phyloP scores from a whole-genome alignment of 2,329 filamentous ascomycete species.

The Pezicula neosporulosa region DNA sequence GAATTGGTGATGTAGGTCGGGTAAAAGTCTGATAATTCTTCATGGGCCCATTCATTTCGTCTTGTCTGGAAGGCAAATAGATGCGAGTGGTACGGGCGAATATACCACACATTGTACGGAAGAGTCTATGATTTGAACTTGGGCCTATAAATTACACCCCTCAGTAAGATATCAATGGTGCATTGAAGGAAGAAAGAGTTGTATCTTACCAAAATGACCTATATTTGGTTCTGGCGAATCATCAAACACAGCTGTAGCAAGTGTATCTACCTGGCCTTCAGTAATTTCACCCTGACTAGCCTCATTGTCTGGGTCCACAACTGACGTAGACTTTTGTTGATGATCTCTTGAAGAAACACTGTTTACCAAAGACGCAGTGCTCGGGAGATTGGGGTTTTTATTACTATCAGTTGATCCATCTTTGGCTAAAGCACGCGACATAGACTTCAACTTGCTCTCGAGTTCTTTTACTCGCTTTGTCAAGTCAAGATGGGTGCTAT shows the following conservation, averaged over 20 bases:
- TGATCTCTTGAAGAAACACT: neutral
- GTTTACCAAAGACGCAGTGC: neutral
- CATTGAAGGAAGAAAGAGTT: neutral
- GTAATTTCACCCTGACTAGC: neutral
- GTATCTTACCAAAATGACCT: slow-evolving; percentile 16
- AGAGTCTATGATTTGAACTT: slow-evolving; percentile 29
- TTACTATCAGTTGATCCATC: neutral
- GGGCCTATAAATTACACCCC: slow-evolving; percentile 14
- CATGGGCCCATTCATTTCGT: neutral
- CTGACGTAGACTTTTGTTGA: neutral
- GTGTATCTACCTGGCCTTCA: slow-evolving; percentile 17
- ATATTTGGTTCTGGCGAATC: slow-evolving; percentile 22
- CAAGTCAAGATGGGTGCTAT: neutral
- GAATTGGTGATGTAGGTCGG: neutral
- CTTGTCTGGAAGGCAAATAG: neutral
- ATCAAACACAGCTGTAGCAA: slow-evolving; percentile 27
- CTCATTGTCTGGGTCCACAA: neutral
- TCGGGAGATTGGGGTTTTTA: neutral
- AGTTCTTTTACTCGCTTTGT: neutral
- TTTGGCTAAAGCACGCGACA: neutral
- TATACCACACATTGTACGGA: slow-evolving; percentile 22
- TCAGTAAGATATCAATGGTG: neutral
- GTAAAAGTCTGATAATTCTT: neutral
- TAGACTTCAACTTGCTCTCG: neutral
- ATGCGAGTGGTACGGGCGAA: slow-evolving; percentile 22